Evolutionary conservation across 2,329 filamentous ascomycete species (phyloP).

Genomic region (Fusarium devonianum): DNA sequence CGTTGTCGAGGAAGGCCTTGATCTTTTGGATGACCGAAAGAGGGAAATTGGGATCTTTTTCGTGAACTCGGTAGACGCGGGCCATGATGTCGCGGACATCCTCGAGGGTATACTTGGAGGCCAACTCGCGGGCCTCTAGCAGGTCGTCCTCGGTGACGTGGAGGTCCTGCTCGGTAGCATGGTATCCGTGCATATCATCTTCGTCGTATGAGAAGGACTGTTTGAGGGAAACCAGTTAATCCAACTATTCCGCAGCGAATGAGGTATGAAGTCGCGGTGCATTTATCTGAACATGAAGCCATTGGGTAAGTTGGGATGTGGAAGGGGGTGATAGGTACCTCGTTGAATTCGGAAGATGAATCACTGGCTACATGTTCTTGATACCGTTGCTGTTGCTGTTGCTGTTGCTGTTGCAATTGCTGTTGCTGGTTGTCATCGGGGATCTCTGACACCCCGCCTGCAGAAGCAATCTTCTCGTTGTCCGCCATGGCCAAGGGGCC

Average conservation of each 20-base stretch:
- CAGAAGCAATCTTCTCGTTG: conserved; percentile 41
- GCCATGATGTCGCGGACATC: conserved; percentile 54
- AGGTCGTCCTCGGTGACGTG: conserved; percentile 57
- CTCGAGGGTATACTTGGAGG: conserved; percentile 52
- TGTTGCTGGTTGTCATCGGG: conserved; percentile 27
- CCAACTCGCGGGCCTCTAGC: conserved; percentile 54
- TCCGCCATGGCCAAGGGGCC: conserved; percentile 44
- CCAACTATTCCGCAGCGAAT: neutral
- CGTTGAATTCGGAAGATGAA: conserved; percentile 39
- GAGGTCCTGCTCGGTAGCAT: conserved; percentile 48
- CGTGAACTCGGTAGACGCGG: conserved; percentile 51
- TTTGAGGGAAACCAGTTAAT: conserved; percentile 10
- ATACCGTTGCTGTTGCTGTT: conserved; percentile 25
- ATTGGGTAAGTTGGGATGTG: neutral
- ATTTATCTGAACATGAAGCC: no score
- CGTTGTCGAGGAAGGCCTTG: conserved; percentile 52
- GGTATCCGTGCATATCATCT: conserved; percentile 46
- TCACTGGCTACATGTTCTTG: conserved; percentile 29
- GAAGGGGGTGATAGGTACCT: conserved; percentile 29
- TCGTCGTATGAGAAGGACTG: conserved; percentile 51
- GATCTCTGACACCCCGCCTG: conserved; percentile 28
- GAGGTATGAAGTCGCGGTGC: neutral
- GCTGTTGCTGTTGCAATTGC: no score
- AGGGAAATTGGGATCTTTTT: conserved; percentile 54
- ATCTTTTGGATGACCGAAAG: conserved; percentile 51